Percentiles rank a stretch among this genome's conserved stretches.
phyloP scores from a whole-genome alignment of 2,329 filamentous ascomycete species.

The Exophiala calicioides region DNA sequence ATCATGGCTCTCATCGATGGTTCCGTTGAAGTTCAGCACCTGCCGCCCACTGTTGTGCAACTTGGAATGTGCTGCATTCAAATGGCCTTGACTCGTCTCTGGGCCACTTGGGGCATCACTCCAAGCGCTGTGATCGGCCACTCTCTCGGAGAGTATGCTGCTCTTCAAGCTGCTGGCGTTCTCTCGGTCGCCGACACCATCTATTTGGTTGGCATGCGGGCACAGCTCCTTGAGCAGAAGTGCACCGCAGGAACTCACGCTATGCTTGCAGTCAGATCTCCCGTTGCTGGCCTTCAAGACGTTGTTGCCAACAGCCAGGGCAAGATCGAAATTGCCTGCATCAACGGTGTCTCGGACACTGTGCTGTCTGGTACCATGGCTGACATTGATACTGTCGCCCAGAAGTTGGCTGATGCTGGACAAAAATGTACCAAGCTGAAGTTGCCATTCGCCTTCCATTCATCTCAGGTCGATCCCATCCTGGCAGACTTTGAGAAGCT shows the following conservation, averaged over 20 bases:
- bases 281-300: conserved; percentile 37
- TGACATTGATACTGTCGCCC: conserved; percentile 41
- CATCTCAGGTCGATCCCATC: conserved; percentile 49
- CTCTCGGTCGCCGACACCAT: conserved; percentile 41
- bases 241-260: conserved; percentile 45
- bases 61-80: conserved; percentile 43
- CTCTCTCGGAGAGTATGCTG: conserved; percentile 47
- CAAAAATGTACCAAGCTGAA: conserved; percentile 46
- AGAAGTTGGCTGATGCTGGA: conserved; percentile 38
- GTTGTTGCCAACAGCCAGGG: conserved; percentile 32
- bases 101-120: conserved; percentile 39
- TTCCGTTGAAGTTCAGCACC: conserved; percentile 34
- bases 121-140: conserved; percentile 46
- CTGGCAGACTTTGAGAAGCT: conserved; percentile 43
- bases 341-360: conserved; percentile 47
- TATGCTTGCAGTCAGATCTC: conserved; percentile 47
- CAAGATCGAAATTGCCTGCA: conserved; percentile 41
- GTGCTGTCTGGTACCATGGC: conserved; percentile 43
- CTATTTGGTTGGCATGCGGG: conserved; percentile 44
- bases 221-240: conserved; percentile 42
- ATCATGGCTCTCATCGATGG: conserved; percentile 40
- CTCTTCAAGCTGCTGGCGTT: conserved; percentile 42
- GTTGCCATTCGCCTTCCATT: conserved; percentile 51
- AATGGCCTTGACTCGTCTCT: conserved; percentile 42
- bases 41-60: conserved; percentile 38